Conservation (phyloP, 805 yeast species). For the Danielia oregonensis region DNA sequence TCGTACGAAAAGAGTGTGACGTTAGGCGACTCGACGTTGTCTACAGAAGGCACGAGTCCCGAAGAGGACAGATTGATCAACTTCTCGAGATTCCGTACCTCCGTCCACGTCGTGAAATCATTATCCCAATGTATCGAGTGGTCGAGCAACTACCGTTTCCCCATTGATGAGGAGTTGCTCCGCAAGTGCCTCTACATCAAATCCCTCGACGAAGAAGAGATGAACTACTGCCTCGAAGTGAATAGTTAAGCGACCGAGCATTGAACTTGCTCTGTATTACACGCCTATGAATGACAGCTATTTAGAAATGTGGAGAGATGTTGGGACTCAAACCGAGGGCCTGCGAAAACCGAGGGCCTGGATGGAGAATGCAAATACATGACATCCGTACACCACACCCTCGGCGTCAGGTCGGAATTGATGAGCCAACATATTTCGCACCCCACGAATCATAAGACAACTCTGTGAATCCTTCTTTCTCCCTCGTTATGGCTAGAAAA, state of each 20-base stretch:
- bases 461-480: too few relatives aligned
- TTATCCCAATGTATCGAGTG: slow-evolving; percentile 82
- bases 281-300: too few relatives aligned
- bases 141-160: slow-evolving; percentile 63
- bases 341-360: not conserved
- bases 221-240: slow-evolving; percentile 36
- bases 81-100: slow-evolving; percentile 70
- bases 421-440: too few relatives aligned
- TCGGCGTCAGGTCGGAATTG: too few relatives aligned
- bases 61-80: slow-evolving; percentile 53
- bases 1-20: slow-evolving; percentile 6
- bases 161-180: slow-evolving; percentile 57
- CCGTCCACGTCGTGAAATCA: slow-evolving; percentile 73
- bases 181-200: slow-evolving; percentile 83
- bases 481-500: slow-evolving; percentile 12
- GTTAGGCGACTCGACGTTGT: slow-evolving; percentile 10
- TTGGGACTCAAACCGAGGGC: not conserved
- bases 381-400: too few relatives aligned
- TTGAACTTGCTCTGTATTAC: not conserved
- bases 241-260: not conserved
- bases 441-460: not conserved
- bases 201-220: slow-evolving; percentile 69
- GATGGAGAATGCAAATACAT: too few relatives aligned
- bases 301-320: too few relatives aligned
- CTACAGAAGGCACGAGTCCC: slow-evolving; percentile 2